These are phyloP conservation scores for Yamadazyma taylorii DNA, from an alignment of 1,139 yeast genomes.

Conservation along the genomic window DNA sequence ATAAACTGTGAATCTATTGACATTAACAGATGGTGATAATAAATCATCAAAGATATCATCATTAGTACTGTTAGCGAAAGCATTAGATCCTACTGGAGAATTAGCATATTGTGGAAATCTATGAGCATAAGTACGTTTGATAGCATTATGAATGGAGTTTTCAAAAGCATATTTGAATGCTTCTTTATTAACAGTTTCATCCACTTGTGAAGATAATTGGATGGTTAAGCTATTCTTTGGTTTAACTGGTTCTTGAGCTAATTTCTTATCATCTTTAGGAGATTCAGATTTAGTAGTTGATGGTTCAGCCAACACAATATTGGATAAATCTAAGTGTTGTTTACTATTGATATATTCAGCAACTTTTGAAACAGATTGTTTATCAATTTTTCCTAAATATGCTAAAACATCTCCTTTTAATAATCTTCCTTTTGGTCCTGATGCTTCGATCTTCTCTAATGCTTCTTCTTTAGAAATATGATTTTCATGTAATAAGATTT, in stretches of 20 bases:
- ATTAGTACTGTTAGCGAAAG: slow-evolving; percentile 15
- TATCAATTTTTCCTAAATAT: slow-evolving; percentile 68
- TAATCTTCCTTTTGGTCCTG: slow-evolving; percentile 87
- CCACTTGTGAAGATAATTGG: slow-evolving; percentile 28
- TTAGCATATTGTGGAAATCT: slow-evolving; percentile 45
- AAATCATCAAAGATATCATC: slow-evolving; percentile 70
- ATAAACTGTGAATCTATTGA: slow-evolving; percentile 55
- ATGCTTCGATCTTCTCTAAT: slow-evolving; percentile 65
- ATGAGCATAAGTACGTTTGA: slow-evolving; percentile 39
- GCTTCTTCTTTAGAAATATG: slow-evolving; percentile 71
- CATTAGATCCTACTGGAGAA: slow-evolving; percentile 32
- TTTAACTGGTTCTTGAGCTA: slow-evolving; percentile 17
- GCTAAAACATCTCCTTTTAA: slow-evolving; percentile 91
- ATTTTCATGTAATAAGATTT: slow-evolving; percentile 59
- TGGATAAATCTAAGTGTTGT: slow-evolving; percentile 73
- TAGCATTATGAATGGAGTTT: slow-evolving; percentile 31
- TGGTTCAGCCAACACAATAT: slow-evolving; percentile 56
- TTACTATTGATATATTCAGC: slow-evolving; percentile 57
- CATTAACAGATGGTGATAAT: slow-evolving; percentile 55
- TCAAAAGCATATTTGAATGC: slow-evolving; percentile 34
- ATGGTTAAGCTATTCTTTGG: slow-evolving; percentile 31
- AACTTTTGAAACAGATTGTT: slow-evolving; percentile 42
- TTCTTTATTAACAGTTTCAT: slow-evolving; percentile 26
- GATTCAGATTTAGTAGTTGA: slow-evolving; percentile 15
- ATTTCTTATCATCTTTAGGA: slow-evolving; percentile 14